A percentile compares a stretch with the other conserved stretches of the same genome.
phyloP scores from a whole-genome alignment of 1,139 yeast genomes.

The Wickerhamomyces sp. region DNA sequence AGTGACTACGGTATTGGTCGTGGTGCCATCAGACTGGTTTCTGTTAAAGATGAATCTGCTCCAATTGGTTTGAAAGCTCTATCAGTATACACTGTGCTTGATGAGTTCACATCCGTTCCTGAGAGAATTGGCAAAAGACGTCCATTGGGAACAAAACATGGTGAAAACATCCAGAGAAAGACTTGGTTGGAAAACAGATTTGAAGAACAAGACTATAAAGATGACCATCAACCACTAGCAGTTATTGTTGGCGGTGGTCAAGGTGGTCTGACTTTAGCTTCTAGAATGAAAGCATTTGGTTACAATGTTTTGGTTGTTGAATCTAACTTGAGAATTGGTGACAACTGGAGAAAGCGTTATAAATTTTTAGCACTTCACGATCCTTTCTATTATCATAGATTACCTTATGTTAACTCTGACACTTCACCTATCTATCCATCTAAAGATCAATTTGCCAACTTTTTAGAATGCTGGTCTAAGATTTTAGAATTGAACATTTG shows the following conservation, averaged over 20 bases:
- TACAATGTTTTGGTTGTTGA: slow-evolving; percentile 35
- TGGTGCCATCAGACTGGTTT: slow-evolving; percentile 31
- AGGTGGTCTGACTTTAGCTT: slow-evolving; percentile 39
- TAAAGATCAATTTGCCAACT: slow-evolving; percentile 39
- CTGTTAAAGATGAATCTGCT: slow-evolving; percentile 26
- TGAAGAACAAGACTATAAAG: slow-evolving; percentile 26
- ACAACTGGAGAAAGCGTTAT: slow-evolving; percentile 43
- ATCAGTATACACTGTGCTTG: slow-evolving; percentile 33
- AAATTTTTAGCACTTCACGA: slow-evolving; percentile 41
- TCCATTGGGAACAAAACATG: slow-evolving; percentile 36
- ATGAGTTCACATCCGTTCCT: slow-evolving; percentile 31
- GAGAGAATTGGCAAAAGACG: slow-evolving; percentile 31
- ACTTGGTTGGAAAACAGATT: slow-evolving; percentile 31
- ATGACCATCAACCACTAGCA: slow-evolving; percentile 33
- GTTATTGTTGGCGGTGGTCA: slow-evolving; percentile 44
- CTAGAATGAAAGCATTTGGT: slow-evolving; percentile 38
- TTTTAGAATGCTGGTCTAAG: slow-evolving; percentile 37
- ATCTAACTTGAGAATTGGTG: slow-evolving; percentile 34
- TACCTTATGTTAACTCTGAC: slow-evolving; percentile 37
- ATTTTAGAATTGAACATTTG: slow-evolving; percentile 37
- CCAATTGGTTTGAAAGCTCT: slow-evolving; percentile 30
- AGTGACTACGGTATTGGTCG: slow-evolving; percentile 32
- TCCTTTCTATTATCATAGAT: slow-evolving; percentile 39
- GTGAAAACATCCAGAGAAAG: slow-evolving; percentile 31
- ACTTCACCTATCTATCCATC: slow-evolving; percentile 41